Conservation (phyloP, 805 yeast species). For the Lachancea quebecensis region DNA sequence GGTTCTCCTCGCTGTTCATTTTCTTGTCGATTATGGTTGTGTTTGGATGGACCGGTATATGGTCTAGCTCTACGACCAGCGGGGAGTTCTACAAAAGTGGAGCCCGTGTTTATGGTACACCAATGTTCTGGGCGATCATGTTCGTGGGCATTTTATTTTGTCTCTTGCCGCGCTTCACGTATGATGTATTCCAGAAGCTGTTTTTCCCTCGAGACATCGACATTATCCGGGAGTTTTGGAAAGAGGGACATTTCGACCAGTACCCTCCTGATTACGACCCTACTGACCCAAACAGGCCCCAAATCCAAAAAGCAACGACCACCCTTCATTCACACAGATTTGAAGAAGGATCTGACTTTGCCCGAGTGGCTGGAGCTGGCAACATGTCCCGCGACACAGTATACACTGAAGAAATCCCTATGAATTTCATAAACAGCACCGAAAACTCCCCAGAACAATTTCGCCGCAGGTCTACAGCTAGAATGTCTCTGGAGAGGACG, state of each 20-base stretch:
- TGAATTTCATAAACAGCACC: constrained; percentile 20
- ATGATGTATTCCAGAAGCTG: constrained; percentile 47
- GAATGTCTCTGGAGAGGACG: constrained; percentile 36
- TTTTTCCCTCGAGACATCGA: constrained; percentile 62
- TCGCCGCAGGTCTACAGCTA: constrained; percentile 12
- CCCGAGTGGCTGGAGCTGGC: constrained; percentile 7
- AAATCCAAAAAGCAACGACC: constrained; percentile 41
- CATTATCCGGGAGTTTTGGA: constrained; percentile 64
- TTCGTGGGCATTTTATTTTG: constrained; percentile 59
- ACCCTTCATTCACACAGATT: constrained; percentile 16
- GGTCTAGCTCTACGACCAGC: constrained; percentile 51
- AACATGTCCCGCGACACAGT: constrained; percentile 25
- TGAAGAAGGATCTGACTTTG: constrained; percentile 21
- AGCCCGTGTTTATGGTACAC: constrained; percentile 53
- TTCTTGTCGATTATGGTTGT: constrained; percentile 52
- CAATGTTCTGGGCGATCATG: constrained; percentile 61
- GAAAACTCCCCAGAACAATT: constrained; percentile 7
- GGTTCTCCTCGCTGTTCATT: constrained; percentile 54
- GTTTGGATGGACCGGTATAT: constrained; percentile 74
- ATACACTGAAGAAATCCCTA: constrained; percentile 36
- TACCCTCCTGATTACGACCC: constrained; percentile 71
- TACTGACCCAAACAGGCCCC: constrained; percentile 62
- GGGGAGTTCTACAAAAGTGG: constrained; percentile 64
- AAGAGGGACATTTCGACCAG: constrained; percentile 56
- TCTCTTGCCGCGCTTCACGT: constrained; percentile 59